Evolutionary conservation across 2,329 filamentous ascomycete species (phyloP).

Genomic region (Verticillium nonalfalfae): DNA sequence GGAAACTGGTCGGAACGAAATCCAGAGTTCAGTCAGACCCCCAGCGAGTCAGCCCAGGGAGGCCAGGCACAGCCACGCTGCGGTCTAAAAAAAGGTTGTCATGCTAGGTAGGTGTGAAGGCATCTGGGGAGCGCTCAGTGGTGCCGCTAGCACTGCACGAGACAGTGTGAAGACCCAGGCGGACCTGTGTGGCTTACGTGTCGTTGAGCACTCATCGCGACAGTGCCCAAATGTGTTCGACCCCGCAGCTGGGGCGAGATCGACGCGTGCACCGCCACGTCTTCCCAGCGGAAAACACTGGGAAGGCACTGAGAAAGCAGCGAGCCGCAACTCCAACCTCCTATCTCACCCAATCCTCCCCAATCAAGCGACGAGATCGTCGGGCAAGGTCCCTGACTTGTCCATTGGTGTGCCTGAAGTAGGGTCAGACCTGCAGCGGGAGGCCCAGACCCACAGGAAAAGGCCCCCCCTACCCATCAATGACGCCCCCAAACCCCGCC

Average conservation of each 20-base stretch:
- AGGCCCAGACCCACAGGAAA: not conserved
- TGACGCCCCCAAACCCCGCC: not conserved
- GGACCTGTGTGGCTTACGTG: not conserved
- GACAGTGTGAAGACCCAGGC: not conserved
- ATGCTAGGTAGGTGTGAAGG: not conserved
- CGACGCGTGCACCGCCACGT: not conserved
- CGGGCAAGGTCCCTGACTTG: not conserved
- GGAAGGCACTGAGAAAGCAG: no score
- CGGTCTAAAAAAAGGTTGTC: not conserved
- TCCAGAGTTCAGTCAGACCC: not conserved
- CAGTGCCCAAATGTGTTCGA: not conserved
- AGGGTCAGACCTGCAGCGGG: not conserved
- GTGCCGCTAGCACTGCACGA: not conserved
- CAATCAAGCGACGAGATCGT: not conserved
- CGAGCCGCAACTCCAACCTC: not conserved
- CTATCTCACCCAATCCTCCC: not conserved
- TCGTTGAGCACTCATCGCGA: not conserved
- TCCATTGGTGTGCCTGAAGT: not conserved
- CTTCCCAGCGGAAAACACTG: not conserved
- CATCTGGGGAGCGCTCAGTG: not conserved
- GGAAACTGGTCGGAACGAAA: not conserved
- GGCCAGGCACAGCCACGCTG: not conserved
- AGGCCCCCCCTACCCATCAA: not conserved
- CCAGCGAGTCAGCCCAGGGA: not conserved
- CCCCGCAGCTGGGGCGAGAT: not conserved